These are phyloP conservation scores for Geotrichum aggregatum DNA, from an alignment of 1,139 yeast genomes.

Conservation along the genomic window DNA sequence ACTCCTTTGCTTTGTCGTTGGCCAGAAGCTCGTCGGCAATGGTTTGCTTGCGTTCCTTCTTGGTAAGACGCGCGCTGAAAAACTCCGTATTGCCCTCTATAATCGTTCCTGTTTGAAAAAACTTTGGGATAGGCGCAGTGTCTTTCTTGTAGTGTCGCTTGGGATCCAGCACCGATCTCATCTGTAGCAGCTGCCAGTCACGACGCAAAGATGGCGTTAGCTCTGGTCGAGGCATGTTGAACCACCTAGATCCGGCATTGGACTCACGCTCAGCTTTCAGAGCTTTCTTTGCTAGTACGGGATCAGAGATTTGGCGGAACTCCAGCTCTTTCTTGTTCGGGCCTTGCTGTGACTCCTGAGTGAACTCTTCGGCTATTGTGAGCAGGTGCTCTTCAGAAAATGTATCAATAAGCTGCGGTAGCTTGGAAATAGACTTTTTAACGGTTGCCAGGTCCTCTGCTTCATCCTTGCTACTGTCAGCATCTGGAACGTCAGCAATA, in stretches of 20 bases:
- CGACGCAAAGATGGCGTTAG: slow-evolving; percentile 69
- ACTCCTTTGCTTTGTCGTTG: slow-evolving; percentile 64
- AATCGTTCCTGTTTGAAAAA: slow-evolving; percentile 84
- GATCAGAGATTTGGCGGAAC: slow-evolving; percentile 48
- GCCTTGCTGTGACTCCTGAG: neutral
- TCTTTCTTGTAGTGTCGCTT: slow-evolving; percentile 92
- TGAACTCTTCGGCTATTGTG: neutral
- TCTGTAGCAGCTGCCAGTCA: slow-evolving; percentile 72
- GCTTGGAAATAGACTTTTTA: slow-evolving; percentile 15
- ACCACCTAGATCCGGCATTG: slow-evolving; percentile 67
- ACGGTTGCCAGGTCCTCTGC: slow-evolving; percentile 7
- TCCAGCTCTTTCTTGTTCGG: slow-evolving; percentile 23
- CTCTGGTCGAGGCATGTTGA: slow-evolving; percentile 75
- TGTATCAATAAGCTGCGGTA: slow-evolving; percentile 19
- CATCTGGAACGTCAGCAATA: neutral
- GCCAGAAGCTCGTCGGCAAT: slow-evolving; percentile 78
- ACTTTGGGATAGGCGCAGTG: slow-evolving; percentile 74
- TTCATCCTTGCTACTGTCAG: neutral
- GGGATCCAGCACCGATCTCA: slow-evolving; percentile 90
- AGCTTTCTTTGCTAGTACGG: slow-evolving; percentile 40
- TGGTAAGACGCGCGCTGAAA: slow-evolving; percentile 63
- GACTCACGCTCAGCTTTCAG: slow-evolving; percentile 32
- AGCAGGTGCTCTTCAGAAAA: slow-evolving; percentile 4
- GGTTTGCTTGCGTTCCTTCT: slow-evolving; percentile 69
- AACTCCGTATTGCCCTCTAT: slow-evolving; percentile 78